Percentiles rank a stretch among this genome's conserved stretches.
These are phyloP conservation scores for Trichoderma hamatum DNA, from an alignment of 2,329 filamentous ascomycete species.

Conservation along the genomic window DNA sequence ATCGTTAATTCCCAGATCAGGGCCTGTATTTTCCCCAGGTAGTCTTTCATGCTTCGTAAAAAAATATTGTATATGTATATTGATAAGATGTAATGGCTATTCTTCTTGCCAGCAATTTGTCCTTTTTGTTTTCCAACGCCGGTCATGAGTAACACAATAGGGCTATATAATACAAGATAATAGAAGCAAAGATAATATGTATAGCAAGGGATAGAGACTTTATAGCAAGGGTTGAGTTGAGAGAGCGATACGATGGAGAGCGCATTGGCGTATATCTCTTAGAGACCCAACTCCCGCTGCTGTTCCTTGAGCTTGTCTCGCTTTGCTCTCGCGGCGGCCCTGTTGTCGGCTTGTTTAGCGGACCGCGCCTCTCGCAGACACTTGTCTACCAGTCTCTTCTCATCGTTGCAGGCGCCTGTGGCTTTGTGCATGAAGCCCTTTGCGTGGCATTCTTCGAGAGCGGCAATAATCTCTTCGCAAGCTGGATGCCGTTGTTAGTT, in stretches of 20 bases:
- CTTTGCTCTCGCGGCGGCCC: conserved; percentile 68
- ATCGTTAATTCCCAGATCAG: background rate
- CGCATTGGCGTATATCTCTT: background rate
- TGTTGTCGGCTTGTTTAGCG: conserved; percentile 75
- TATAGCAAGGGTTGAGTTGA: conserved; percentile 3
- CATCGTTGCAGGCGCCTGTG: conserved; percentile 83
- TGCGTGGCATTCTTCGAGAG: conserved; percentile 94
- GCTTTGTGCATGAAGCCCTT: conserved; percentile 91
- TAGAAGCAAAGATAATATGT: background rate
- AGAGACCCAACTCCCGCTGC: conserved; percentile 60
- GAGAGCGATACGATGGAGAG: background rate
- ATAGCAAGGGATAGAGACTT: background rate
- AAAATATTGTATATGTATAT: conserved; percentile 8
- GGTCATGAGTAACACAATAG: conserved; percentile 28
- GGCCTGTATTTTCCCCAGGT: background rate
- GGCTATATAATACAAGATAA: conserved; percentile 24
- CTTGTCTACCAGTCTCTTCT: conserved; percentile 80
- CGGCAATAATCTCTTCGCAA: conserved; percentile 91
- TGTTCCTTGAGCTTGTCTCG: conserved; percentile 70
- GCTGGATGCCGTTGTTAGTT: conserved; percentile 56
- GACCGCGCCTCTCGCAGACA: conserved; percentile 81
- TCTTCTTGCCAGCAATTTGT: conserved; percentile 18
- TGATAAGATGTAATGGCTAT: background rate
- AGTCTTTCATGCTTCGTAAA: background rate
- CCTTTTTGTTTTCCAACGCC: conserved; percentile 20